Evolutionary conservation across 148 eudicot species (phyloP).

Genomic region (Vaccinium corymbosum): DNA sequence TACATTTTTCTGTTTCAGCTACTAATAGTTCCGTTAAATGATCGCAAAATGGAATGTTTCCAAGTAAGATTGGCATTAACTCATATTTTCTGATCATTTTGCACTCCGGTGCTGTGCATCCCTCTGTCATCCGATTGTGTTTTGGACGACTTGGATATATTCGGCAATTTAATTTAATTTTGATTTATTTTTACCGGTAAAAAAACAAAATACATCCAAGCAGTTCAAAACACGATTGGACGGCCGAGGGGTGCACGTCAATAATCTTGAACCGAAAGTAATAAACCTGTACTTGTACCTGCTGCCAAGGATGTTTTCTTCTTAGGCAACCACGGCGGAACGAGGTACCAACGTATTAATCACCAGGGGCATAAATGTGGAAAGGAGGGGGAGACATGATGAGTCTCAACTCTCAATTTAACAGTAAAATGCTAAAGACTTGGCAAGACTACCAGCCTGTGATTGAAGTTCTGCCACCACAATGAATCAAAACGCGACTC

Average conservation of each 20-base stretch:
- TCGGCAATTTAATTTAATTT: too few species aligned
- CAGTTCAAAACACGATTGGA: too few species aligned
- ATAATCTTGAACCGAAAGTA: background rate
- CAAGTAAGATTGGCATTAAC: background rate
- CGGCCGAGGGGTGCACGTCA: too few species aligned
- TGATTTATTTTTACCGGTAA: too few species aligned
- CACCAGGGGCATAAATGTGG: background rate
- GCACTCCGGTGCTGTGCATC: too few species aligned
- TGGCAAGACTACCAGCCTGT: background rate
- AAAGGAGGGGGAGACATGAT: background rate
- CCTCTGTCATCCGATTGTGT: too few species aligned
- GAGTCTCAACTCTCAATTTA: background rate
- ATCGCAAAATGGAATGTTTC: background rate
- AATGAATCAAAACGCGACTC: too few species aligned
- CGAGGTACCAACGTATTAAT: background rate
- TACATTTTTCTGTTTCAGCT: background rate
- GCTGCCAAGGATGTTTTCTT: background rate
- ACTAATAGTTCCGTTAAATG: background rate
- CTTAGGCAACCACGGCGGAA: background rate
- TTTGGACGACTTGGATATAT: too few species aligned
- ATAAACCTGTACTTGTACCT: background rate
- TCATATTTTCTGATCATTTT: background rate
- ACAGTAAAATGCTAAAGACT: background rate
- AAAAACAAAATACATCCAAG: too few species aligned
- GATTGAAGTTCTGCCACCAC: too few species aligned